phyloP scores from a whole-genome alignment of 208 protist genomes.

The Trichomonas tenax region DNA sequence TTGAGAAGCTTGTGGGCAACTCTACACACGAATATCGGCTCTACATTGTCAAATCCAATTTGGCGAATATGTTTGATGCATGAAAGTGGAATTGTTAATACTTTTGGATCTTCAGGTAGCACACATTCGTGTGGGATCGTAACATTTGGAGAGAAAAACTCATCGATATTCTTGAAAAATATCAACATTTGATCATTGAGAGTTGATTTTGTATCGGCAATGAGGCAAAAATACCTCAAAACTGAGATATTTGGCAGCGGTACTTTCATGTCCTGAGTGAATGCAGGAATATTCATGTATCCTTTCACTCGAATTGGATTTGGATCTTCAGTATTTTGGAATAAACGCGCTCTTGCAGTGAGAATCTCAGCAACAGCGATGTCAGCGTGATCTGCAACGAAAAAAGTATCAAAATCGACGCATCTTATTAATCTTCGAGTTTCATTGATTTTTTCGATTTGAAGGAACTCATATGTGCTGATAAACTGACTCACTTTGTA shows the following conservation, averaged over 20 bases:
- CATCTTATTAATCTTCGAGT: background rate
- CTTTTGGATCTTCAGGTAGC: background rate
- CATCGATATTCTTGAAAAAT: background rate
- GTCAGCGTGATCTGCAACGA: background rate
- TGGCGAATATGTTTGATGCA: background rate
- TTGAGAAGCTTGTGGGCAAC: background rate
- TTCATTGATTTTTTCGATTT: background rate
- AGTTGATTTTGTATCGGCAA: background rate
- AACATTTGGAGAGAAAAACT: background rate
- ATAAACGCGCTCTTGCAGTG: background rate
- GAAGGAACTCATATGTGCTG: background rate
- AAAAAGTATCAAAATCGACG: background rate
- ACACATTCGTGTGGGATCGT: background rate
- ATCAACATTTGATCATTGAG: background rate
- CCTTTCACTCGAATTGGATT: background rate
- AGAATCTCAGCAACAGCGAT: background rate
- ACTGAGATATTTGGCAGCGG: background rate
- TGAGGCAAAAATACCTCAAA: background rate
- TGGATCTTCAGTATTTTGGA: background rate
- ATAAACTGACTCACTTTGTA: background rate
- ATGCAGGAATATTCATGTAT: background rate
- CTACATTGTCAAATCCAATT: background rate
- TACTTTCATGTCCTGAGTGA: background rate
- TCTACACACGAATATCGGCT: background rate
- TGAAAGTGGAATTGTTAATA: background rate